phyloP scores from a whole-genome alignment of 2,329 filamentous ascomycete species.

The Penicillium sp. region DNA sequence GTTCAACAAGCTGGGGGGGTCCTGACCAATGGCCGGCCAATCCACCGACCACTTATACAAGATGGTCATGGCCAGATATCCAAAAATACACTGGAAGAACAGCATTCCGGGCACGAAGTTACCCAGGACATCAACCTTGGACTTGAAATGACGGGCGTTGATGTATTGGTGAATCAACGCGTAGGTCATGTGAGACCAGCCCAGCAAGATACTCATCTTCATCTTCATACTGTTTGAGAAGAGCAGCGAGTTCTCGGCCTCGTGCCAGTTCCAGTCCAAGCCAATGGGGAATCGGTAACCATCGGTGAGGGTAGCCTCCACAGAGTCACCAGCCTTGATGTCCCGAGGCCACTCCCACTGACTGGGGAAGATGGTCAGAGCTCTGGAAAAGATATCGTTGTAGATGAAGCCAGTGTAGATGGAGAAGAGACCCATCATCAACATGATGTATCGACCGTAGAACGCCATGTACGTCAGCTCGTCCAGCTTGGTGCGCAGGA shows the following conservation, averaged over 20 bases:
- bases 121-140: constrained; percentile 89
- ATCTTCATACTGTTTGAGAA: constrained; percentile 99
- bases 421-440: constrained; percentile 97
- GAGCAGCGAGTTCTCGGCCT: constrained; percentile 85
- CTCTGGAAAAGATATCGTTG: constrained; percentile 94
- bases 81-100: constrained; percentile 98
- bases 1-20: constrained; percentile 85
- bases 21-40: constrained; percentile 62
- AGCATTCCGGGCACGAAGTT: constrained; percentile 99
- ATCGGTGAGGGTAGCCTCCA: constrained; percentile 62
- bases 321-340: constrained; percentile 59
- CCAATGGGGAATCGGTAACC: constrained; percentile 91
- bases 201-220: constrained; percentile 97
- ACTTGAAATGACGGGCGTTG: constrained; percentile 93
- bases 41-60: constrained; percentile 96
- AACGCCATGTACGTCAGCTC: constrained; percentile 98
- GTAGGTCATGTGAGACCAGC: constrained; percentile 99
- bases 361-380: constrained; percentile 79
- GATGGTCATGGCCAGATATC: constrained; percentile 89
- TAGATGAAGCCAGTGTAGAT: constrained; percentile 96
- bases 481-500: constrained; percentile 80
- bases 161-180: constrained; percentile 87
- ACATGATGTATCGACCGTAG: constrained; percentile 95
- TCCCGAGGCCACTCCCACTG: constrained; percentile 78
- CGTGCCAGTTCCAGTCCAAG: constrained; percentile 94